These are phyloP conservation scores for Beverwykella pulmonaria DNA, from an alignment of 495 filamentous ascomycete species.

Conservation along the genomic window DNA sequence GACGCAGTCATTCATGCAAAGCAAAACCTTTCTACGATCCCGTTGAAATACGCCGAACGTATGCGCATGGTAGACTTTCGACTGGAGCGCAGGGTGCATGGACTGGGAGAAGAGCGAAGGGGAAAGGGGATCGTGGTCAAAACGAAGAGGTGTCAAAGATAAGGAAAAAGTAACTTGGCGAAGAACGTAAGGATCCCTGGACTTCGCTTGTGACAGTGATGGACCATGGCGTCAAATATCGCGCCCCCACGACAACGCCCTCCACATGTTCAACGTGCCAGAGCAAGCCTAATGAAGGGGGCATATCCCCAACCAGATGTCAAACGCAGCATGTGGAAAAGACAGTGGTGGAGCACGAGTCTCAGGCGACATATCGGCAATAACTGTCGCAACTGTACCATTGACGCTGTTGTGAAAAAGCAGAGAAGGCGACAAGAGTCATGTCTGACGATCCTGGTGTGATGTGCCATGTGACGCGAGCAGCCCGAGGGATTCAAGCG, in stretches of 20 bases:
- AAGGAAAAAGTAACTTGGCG: conserved; percentile 6
- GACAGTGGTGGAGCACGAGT: background rate
- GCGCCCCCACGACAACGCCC: background rate
- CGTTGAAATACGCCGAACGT: background rate
- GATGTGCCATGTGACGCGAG: background rate
- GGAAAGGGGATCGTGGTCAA: conserved; percentile 1
- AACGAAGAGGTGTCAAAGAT: background rate
- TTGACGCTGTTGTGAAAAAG: background rate
- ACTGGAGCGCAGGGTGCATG: background rate
- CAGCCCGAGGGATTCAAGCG: no score
- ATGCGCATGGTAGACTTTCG: background rate
- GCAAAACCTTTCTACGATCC: background rate
- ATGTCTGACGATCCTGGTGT: background rate
- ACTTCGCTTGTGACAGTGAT: background rate
- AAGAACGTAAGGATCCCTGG: background rate
- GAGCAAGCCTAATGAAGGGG: background rate
- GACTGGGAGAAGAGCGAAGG: background rate
- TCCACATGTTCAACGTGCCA: background rate
- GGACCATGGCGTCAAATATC: background rate
- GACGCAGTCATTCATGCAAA: background rate
- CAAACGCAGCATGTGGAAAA: background rate
- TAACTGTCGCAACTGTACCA: background rate
- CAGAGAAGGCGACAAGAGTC: background rate
- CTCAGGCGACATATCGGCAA: background rate
- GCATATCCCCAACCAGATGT: background rate